A percentile compares a stretch with the other conserved stretches of the same genome.
These are phyloP conservation scores for Rhinocladiella mackenziei DNA, from an alignment of 2,329 filamentous ascomycete species.

Conservation along the genomic window DNA sequence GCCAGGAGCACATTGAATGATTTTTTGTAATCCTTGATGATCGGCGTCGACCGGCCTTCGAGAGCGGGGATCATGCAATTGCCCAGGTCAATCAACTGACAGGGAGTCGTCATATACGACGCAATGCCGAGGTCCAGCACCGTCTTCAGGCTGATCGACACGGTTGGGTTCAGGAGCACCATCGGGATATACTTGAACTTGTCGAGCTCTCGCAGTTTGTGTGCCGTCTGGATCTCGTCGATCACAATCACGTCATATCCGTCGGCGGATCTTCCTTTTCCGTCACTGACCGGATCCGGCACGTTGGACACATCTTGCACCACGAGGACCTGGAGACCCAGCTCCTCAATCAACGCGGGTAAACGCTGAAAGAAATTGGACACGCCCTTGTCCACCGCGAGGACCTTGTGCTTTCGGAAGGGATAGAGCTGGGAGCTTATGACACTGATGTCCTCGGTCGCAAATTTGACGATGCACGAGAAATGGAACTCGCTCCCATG, in stretches of 20 bases:
- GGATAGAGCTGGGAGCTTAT: slow-evolving; percentile 80
- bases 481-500: slow-evolving; percentile 95
- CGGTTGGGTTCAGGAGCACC: slow-evolving; percentile 80
- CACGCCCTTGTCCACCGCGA: slow-evolving; percentile 89
- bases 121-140: slow-evolving; percentile 92
- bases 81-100: slow-evolving; percentile 85
- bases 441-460: slow-evolving; percentile 69
- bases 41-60: slow-evolving; percentile 86
- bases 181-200: slow-evolving; percentile 98
- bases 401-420: slow-evolving; percentile 87
- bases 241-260: slow-evolving; percentile 94
- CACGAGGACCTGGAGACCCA: slow-evolving; percentile 77
- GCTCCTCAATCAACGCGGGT: slow-evolving; percentile 67
- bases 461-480: slow-evolving; percentile 84
- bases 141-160: slow-evolving; percentile 88
- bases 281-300: slow-evolving; percentile 53
- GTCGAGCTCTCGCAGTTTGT: slow-evolving; percentile 76
- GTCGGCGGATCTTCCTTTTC: slow-evolving; percentile 45
- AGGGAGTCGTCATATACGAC: slow-evolving; percentile 98
- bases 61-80: slow-evolving; percentile 95
- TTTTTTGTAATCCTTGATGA: slow-evolving; percentile 86
- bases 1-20: slow-evolving; percentile 93
- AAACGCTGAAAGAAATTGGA: slow-evolving; percentile 75
- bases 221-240: slow-evolving; percentile 87
- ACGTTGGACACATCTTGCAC: slow-evolving; percentile 72